A percentile compares a stretch with the other conserved stretches of the same genome.
Evolutionary conservation across 2,329 filamentous ascomycete species (phyloP).

Genomic region (Verticillium klebahnii): DNA sequence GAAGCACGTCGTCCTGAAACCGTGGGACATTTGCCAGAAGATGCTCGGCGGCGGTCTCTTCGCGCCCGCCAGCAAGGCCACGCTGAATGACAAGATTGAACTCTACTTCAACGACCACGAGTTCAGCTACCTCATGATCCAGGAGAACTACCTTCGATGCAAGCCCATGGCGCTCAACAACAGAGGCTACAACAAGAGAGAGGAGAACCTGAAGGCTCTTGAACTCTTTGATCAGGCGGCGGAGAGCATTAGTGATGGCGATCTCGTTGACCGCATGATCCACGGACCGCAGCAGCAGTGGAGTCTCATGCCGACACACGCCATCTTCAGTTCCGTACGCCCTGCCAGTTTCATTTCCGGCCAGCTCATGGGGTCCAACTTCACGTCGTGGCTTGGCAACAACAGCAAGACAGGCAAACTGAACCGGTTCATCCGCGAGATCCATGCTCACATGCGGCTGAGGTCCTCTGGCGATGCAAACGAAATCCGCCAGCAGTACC

Average conservation of each 20-base stretch:
- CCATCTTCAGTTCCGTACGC: slow-evolving; percentile 88
- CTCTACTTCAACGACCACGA: slow-evolving; percentile 99
- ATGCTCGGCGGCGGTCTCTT: slow-evolving; percentile 88
- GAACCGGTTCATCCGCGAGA: slow-evolving; percentile 79
- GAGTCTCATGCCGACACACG: slow-evolving; percentile 96
- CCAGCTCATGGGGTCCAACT: slow-evolving; percentile 67
- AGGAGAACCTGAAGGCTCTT: slow-evolving; percentile 74
- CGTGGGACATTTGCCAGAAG: slow-evolving; percentile 96
- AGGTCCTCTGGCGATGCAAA: slow-evolving; percentile 85
- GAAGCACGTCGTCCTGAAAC: slow-evolving; percentile 93
- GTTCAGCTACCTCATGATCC: slow-evolving; percentile 94
- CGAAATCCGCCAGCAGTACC: slow-evolving; percentile 90
- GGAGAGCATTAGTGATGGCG: slow-evolving; percentile 94
- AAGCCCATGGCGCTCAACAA: slow-evolving; percentile 63
- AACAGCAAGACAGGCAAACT: slow-evolving; percentile 83
- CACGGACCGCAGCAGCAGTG: slow-evolving; percentile 97
- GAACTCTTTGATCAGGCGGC: slow-evolving; percentile 85
- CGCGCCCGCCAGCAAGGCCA: slow-evolving; percentile 73
- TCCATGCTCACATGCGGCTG: slow-evolving; percentile 95
- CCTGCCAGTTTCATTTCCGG: slow-evolving; percentile 86
- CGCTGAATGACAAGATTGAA: slow-evolving; percentile 95
- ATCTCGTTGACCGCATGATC: slow-evolving; percentile 96
- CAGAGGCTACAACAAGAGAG: slow-evolving; percentile 55
- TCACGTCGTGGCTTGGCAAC: slow-evolving; percentile 91
- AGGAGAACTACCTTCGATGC: slow-evolving; percentile 92